A percentile compares a stretch with the other conserved stretches of the same genome.
Conservation (phyloP, 495 filamentous ascomycete genomes). For the Xylaria venustula region DNA sequence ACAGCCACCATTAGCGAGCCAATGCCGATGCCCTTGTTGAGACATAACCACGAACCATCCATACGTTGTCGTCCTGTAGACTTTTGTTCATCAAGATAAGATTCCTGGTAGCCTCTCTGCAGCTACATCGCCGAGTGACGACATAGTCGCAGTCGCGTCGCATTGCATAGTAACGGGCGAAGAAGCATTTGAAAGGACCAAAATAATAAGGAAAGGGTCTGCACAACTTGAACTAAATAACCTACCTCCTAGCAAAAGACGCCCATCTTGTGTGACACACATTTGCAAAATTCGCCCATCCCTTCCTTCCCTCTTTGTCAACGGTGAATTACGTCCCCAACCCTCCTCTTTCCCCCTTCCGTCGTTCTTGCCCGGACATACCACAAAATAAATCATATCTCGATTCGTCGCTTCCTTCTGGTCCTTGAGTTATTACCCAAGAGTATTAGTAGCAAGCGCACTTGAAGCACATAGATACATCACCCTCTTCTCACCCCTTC, state of each 20-base stretch:
- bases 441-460: not conserved
- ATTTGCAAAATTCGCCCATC: not conserved
- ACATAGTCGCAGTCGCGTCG: constrained; percentile 10
- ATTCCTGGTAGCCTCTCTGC: not conserved
- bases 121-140: constrained; percentile 14
- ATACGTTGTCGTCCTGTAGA: no score
- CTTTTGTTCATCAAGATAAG: no score
- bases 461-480: not conserved
- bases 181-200: not conserved
- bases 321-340: constrained; percentile 1
- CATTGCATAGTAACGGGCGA: not conserved
- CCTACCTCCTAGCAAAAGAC: no score
- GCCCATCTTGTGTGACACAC: not conserved
- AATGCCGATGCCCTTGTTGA: not conserved
- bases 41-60: no score
- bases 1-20: not conserved
- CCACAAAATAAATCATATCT: not conserved
- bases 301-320: not conserved
- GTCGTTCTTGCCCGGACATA: not conserved
- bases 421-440: not conserved
- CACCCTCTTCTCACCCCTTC: not conserved
- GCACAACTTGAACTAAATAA: not conserved
- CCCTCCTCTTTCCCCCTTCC: not conserved
- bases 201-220: not conserved
- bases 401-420: not conserved